Percentiles rank a stretch among this genome's conserved stretches.
Evolutionary conservation across 495 filamentous ascomycete genomes (phyloP).

Genomic region (Massariosphaeria phaeospora): DNA sequence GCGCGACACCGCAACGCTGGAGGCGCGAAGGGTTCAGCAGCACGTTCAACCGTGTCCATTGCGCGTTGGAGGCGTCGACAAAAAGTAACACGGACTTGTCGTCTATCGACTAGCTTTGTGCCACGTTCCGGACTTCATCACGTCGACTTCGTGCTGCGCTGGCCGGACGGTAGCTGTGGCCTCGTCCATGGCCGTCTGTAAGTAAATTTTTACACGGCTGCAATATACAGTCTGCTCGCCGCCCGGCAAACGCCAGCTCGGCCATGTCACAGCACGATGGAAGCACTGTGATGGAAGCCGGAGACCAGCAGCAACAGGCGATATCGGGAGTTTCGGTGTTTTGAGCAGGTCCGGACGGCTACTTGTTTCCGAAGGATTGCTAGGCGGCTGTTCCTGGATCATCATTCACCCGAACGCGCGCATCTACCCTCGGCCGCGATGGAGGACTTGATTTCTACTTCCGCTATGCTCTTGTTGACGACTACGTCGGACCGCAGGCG

Average conservation of each 20-base stretch:
- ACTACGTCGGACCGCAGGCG: too few species aligned
- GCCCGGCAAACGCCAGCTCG: background rate
- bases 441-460: background rate
- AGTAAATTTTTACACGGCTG: background rate
- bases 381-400: slow-evolving; percentile 10
- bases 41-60: slow-evolving; percentile 39
- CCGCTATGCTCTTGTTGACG: background rate
- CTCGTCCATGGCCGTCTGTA: slow-evolving; percentile 2
- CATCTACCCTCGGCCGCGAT: slow-evolving; percentile 11
- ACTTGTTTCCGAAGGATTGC: slow-evolving; percentile 5
- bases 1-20: slow-evolving; percentile 38
- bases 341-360: background rate
- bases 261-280: background rate
- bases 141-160: slow-evolving; percentile 37
- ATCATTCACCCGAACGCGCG: slow-evolving; percentile 21
- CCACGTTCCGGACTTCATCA: too few species aligned
- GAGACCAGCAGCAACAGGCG: background rate
- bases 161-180: slow-evolving; percentile 11
- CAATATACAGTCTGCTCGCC: background rate
- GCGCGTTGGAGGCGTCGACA: slow-evolving; percentile 44
- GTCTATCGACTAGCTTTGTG: too few species aligned
- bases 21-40: slow-evolving; percentile 32
- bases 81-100: slow-evolving; percentile 36
- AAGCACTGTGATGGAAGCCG: background rate
- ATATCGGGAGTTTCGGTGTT: background rate